Conservation (phyloP, 2,329 filamentous ascomycete species). For the Cryphonectria japonica region DNA sequence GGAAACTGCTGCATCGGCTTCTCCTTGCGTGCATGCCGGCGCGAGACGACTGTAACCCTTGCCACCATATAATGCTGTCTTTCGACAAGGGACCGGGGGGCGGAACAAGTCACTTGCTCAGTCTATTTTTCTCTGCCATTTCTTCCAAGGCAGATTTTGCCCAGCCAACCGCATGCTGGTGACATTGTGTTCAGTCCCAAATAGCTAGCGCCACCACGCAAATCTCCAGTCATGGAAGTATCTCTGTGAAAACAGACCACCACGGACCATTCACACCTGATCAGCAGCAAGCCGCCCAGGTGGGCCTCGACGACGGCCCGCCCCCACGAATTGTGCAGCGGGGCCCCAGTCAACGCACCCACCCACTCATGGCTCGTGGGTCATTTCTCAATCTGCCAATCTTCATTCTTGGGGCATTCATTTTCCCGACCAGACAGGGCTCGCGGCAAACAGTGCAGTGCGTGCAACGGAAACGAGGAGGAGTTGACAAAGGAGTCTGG, state of each 20-base stretch:
- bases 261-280: neutral
- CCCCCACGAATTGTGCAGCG: conserved; percentile 4
- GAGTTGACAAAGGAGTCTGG: neutral
- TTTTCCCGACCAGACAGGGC: neutral
- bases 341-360: neutral
- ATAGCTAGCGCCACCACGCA: neutral
- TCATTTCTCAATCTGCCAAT: neutral
- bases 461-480: too few relatives aligned
- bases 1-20: conserved; percentile 13
- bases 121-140: neutral
- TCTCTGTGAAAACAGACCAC: conserved; percentile 1
- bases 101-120: neutral
- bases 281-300: neutral
- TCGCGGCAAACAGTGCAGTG: neutral
- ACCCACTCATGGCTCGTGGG: neutral
- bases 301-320: conserved; percentile 7
- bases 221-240: neutral
- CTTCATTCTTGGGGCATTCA: neutral
- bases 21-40: conserved; percentile 6
- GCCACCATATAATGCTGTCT: neutral
- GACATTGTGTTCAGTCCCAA: neutral
- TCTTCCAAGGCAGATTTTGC: neutral
- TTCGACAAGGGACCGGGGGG: neutral
- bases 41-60: conserved; percentile 8
- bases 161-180: neutral